These are phyloP conservation scores for Isoetes engelmannii DNA, from an alignment of 83 land plant genomes.

Conservation along the genomic window DNA sequence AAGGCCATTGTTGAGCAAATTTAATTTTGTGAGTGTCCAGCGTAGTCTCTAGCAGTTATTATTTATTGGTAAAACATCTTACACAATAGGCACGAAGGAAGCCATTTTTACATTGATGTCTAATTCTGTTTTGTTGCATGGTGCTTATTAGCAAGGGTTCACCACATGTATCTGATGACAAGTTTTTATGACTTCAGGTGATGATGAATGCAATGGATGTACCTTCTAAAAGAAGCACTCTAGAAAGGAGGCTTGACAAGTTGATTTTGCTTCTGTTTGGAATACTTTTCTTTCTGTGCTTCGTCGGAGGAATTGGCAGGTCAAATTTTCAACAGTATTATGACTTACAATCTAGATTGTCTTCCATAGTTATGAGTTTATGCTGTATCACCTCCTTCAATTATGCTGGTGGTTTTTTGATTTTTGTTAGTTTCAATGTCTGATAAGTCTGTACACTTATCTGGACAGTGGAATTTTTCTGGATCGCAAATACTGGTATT, in stretches of 20 bases:
- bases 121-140: too few species aligned
- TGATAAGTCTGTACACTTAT: neutral
- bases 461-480: slow-evolving; percentile 80
- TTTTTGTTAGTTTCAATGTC: neutral
- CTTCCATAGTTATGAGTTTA: neutral
- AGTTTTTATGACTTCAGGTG: slow-evolving; percentile 46
- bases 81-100: too few species aligned
- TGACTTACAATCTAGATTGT: neutral
- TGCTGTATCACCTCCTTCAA: neutral
- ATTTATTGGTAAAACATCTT: too few species aligned
- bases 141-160: too few species aligned
- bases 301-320: slow-evolving; percentile 96
- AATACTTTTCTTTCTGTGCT: slow-evolving; percentile 65
- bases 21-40: too few species aligned
- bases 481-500: slow-evolving; percentile 60
- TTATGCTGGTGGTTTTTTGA: slow-evolving; percentile 7
- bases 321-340: slow-evolving; percentile 9
- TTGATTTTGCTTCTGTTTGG: slow-evolving; percentile 77
- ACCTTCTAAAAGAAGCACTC: slow-evolving; percentile 94
- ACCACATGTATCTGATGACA: neutral
- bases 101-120: too few species aligned
- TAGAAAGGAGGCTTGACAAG: slow-evolving; percentile 92
- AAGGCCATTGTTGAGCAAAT: too few species aligned
- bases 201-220: slow-evolving; percentile 99
- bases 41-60: too few species aligned